Base-by-base conservation (phyloP, 2,329 filamentous ascomycete genomes). In the Pestalotiopsis sp. region DNA sequence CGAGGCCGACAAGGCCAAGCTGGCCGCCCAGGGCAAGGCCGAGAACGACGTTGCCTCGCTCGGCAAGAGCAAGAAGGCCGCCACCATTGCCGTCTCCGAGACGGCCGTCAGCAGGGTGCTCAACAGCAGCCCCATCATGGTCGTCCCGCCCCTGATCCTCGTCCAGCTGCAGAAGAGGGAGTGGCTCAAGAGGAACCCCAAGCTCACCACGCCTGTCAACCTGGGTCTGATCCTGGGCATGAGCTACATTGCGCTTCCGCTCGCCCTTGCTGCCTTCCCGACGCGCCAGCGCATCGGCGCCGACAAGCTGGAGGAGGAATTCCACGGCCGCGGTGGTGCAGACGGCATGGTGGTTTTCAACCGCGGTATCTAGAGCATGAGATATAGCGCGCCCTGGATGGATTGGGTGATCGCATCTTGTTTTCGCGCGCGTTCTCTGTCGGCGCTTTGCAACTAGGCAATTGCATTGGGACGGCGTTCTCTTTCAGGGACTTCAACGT, bases 51-150 rank as follows among this genome's bases (percentile, higher is more conserved):
- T 93, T 65, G 82, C 88, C 66, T 92, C 91, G 69, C 84, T 99
- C 45, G 96, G 96, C 72, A 95, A 93, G 86, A 95, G 92, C 79
- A 92, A 91, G 79, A 94, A 91, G 78, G 96, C 96, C 1, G 96
- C 96, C 12, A 93, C 91, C 36, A 81, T 98, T 23, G 96, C 96
- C 12, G 96, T 99, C 1, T 92, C 91, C 70, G 95, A 99, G 85
- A 99, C 96, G 62, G 96, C 96, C 2, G 84, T 97, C 60, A 96
- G 93, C 73, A 90, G 96, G 69, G 95, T 98, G 69, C 86, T 98
- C 75, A 99, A 98, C 81, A 93, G 94, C 70, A 97, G 93, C 13
- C 96, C 96, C 12, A 96, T 99, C 83, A 99, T 99, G 96, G 94
- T 97, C 14, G 85, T 99, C 60, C 96, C 96, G 57, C 94, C 96